Percentiles rank a stretch among this genome's conserved stretches.
Evolutionary conservation across 176 grass and related monocot species (phyloP).

Genomic region (Cocos nucifera): DNA sequence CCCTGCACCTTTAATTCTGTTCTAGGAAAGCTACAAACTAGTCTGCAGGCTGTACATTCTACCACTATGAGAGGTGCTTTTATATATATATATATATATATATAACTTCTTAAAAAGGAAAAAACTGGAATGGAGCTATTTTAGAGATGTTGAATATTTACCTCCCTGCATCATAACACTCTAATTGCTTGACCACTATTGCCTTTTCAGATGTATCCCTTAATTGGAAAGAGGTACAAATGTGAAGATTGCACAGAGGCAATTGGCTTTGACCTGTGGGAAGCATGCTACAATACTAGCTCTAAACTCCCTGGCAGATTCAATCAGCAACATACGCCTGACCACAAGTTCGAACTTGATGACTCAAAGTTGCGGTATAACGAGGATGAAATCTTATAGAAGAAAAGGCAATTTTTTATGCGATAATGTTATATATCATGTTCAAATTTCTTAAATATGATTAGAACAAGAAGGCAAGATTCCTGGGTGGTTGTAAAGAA

Average conservation of each 20-base stretch:
- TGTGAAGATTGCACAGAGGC: slow-evolving; percentile 61
- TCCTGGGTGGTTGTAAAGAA: too few species aligned
- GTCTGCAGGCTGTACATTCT: too few species aligned
- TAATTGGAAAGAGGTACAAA: slow-evolving; percentile 71
- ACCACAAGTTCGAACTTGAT: slow-evolving; percentile 64
- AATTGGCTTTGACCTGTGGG: slow-evolving; percentile 73
- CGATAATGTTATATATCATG: too few species aligned
- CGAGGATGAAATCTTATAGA: slow-evolving; percentile 4
- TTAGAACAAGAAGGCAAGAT: too few species aligned
- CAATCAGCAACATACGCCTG: slow-evolving; percentile 86
- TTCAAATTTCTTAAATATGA: too few species aligned
- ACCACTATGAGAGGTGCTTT: too few species aligned
- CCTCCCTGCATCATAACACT: too few species aligned
- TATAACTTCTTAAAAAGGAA: not conserved
- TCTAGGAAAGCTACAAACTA: too few species aligned
- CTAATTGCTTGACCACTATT: not conserved
- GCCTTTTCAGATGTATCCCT: slow-evolving; percentile 48
- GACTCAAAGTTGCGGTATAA: not conserved
- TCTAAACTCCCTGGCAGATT: slow-evolving; percentile 76
- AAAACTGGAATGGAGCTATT: not conserved
- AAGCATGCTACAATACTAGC: slow-evolving; percentile 45
- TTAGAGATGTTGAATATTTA: not conserved
- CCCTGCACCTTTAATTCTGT: too few species aligned
- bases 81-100: not conserved
- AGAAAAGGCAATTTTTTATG: too few species aligned